A percentile compares a stretch with the other conserved stretches of the same genome.
These are phyloP conservation scores for Artomyces pyxidatus DNA, from an alignment of 768 basidiomycete genomes.

Conservation along the genomic window DNA sequence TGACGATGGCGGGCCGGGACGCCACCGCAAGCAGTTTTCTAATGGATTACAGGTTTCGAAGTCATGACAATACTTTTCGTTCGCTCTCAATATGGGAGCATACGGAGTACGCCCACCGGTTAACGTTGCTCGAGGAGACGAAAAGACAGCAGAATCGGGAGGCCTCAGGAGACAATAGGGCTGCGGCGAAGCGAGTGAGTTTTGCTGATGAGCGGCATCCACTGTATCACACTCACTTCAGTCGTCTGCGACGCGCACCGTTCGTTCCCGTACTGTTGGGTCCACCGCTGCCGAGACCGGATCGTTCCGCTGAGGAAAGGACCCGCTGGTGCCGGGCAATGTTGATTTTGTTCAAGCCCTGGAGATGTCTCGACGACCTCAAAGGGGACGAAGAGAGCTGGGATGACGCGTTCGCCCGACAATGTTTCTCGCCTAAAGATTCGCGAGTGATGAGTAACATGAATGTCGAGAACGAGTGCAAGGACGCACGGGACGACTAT, in stretches of 20 bases:
- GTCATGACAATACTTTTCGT: too few species aligned
- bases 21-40: too few species aligned
- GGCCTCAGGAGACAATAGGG: too few species aligned
- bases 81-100: too few species aligned
- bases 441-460: neutral
- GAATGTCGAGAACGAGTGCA: neutral
- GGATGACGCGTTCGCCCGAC: neutral
- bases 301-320: neutral
- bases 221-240: constrained; percentile 1
- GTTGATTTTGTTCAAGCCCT: neutral
- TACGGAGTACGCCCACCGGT: too few species aligned
- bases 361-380: neutral
- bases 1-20: too few species aligned
- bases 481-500: neutral
- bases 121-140: too few species aligned
- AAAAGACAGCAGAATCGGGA: too few species aligned
- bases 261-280: constrained; percentile 10
- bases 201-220: neutral
- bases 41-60: too few species aligned
- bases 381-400: neutral
- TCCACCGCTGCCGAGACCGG: neutral
- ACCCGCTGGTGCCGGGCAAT: neutral
- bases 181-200: too few species aligned
- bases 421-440: neutral
- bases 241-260: neutral